These are phyloP conservation scores for Cladophialophora immunda DNA, from an alignment of 2,329 filamentous ascomycete genomes.

Conservation along the genomic window DNA sequence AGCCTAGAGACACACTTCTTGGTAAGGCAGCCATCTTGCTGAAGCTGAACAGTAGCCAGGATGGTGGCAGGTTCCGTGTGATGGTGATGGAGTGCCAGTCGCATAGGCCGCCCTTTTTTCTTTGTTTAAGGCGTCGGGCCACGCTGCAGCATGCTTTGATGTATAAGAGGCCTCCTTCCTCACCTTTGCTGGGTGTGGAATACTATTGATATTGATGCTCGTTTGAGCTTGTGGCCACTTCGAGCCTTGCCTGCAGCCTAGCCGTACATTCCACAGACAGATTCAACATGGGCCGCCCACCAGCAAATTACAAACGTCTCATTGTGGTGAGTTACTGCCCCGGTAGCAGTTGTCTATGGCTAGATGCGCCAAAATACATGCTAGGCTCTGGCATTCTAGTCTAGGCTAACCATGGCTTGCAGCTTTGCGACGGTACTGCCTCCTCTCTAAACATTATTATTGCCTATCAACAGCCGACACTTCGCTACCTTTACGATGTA, in stretches of 20 bases:
- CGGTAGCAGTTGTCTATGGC: neutral
- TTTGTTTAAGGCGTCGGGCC: neutral
- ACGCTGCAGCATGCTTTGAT: neutral
- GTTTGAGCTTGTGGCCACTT: neutral
- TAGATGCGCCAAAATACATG: neutral
- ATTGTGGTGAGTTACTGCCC: constrained; percentile 37
- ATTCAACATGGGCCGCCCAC: constrained; percentile 18
- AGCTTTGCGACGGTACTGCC: constrained; percentile 4
- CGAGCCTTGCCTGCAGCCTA: neutral
- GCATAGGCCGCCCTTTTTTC: neutral
- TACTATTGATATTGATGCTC: neutral
- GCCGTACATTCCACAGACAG: neutral
- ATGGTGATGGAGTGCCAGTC: neutral
- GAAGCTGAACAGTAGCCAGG: constrained; percentile 15
- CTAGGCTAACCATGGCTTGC: neutral
- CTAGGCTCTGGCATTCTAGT: neutral
- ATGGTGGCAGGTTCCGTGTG: neutral
- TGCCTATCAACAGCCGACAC: neutral
- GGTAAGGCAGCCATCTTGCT: constrained; percentile 13
- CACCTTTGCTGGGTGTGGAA: neutral
- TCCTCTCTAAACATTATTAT: neutral
- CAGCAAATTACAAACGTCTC: constrained; percentile 42
- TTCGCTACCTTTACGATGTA: neutral
- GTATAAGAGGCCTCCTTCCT: neutral
- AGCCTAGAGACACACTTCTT: constrained; percentile 10